Evolutionary conservation across 73 alveolate genomes (phyloP), one percentile per base, ranked within the genome.

Genomic region (Stentor coeruleus): DNA sequence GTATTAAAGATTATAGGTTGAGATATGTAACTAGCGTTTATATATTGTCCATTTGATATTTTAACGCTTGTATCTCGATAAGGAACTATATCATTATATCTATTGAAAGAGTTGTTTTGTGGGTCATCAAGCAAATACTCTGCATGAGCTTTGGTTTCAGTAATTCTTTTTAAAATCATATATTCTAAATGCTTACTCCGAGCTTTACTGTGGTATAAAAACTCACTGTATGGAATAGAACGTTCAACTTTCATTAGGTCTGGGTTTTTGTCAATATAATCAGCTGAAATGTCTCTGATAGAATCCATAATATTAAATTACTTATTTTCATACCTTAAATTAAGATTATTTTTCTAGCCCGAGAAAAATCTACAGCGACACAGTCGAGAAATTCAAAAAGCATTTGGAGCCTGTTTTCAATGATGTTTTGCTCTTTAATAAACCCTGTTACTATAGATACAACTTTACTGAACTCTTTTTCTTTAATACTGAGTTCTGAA

Each of bases 61-160:
- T 74, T 58, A 42, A 77, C 88, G n/a, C 75, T 82, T 49, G 58
- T 87, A 41, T 87, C 92, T 74, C 75, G 57, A 37, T 82, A 93
- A 30, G 98, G 98, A 74, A 86, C 82, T 4, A 90, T 59, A 72
- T 93, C 92, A 55, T 59, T 66, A 82, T 93, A 93, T 60, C 98
- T 72, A 55, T 93, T 92, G 73, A 92, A 86, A 0, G 89, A 72
- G 39, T 82, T 66, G 36, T 86, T 83, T 3, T 87, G 86, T 28
- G 84, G 92, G 58, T 59, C 89, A 55, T 89, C 82, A 83, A 86
- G 85, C 11, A 90, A 88, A 49, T 84, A 59, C 11, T 84, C 88
- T 59, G 72, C 84, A 40, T 93, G 96, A 55, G 85, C 79, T 72
- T 85, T 37, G 6, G 96, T 91, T 84, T 93, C 98, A 3, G 98